A percentile compares a stretch with the other conserved stretches of the same genome.
Evolutionary conservation across 2,329 filamentous ascomycete genomes (phyloP).

Genomic region (Camillea tinctor): DNA sequence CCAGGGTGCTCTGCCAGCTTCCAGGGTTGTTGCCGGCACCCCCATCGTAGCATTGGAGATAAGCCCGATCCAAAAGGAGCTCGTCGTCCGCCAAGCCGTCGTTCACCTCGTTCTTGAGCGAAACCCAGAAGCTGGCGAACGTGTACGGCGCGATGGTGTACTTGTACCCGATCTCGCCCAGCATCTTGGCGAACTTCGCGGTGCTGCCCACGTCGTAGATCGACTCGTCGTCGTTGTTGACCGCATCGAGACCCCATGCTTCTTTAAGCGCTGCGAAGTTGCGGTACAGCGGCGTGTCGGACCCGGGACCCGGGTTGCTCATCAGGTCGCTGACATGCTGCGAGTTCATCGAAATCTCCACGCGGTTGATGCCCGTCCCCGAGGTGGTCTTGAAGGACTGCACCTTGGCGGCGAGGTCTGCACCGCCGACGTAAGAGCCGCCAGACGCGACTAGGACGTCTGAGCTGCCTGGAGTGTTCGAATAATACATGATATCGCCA

Average conservation of each 20-base stretch:
- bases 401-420: conserved; percentile 47
- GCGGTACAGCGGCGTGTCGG: conserved; percentile 35
- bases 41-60: conserved; percentile 46
- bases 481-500: conserved; percentile 47
- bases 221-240: conserved; percentile 47
- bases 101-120: conserved; percentile 32
- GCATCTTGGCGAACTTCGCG: conserved; percentile 41
- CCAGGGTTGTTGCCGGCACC: conserved; percentile 41
- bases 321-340: conserved; percentile 41
- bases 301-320: conserved; percentile 32
- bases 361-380: conserved; percentile 34
- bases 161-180: conserved; percentile 40
- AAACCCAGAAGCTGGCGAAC: conserved; percentile 38
- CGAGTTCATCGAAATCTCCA: conserved; percentile 45
- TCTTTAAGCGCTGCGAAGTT: conserved; percentile 41
- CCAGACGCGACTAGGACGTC: conserved; percentile 37
- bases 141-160: conserved; percentile 46
- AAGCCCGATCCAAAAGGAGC: conserved; percentile 39
- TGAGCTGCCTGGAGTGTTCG: conserved; percentile 37
- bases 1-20: conserved; percentile 37
- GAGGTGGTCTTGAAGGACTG: conserved; percentile 38
- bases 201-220: conserved; percentile 43
- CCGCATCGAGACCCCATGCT: conserved; percentile 44
- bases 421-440: conserved; percentile 47
- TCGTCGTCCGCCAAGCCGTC: conserved; percentile 21